A percentile compares a stretch with the other conserved stretches of the same genome.
Evolutionary conservation across 345 rosid genomes (phyloP).

Genomic region (Garcia nutans): DNA sequence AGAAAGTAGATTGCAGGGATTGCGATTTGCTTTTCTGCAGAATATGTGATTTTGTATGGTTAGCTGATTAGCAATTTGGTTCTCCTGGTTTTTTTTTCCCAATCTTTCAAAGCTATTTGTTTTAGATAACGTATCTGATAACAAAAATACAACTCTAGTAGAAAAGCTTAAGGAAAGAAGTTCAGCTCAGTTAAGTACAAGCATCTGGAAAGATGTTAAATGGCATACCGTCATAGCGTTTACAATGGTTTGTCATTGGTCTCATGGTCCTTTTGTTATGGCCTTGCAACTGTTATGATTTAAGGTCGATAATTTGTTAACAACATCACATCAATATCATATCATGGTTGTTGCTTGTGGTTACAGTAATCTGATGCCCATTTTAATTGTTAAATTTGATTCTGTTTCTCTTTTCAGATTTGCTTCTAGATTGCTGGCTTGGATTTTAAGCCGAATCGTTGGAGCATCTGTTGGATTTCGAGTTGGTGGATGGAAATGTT

Average conservation of each 20-base stretch:
- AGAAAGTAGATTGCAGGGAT: too few relatives aligned
- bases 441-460: slow-evolving; percentile 67
- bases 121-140: not conserved
- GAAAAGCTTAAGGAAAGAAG: not conserved
- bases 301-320: not conserved
- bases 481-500: slow-evolving; percentile 91
- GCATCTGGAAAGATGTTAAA: not conserved
- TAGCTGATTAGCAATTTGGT: not conserved
- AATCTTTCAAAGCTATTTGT: not conserved
- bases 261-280: not conserved
- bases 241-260: not conserved
- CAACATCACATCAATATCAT: not conserved
- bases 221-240: not conserved
- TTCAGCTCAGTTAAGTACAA: not conserved
- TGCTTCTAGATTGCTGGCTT: slow-evolving; percentile 75
- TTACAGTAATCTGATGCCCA: not conserved
- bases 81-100: not conserved
- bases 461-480: slow-evolving; percentile 81
- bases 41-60: not conserved
- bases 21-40: too few relatives aligned
- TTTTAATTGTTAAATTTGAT: slow-evolving; percentile 12
- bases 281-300: not conserved
- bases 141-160: not conserved
- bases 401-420: slow-evolving; percentile 41
- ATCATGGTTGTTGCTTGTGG: not conserved